Evolutionary conservation across 73 alveolate species (phyloP).

Genomic region (Paramecium bursaria): DNA sequence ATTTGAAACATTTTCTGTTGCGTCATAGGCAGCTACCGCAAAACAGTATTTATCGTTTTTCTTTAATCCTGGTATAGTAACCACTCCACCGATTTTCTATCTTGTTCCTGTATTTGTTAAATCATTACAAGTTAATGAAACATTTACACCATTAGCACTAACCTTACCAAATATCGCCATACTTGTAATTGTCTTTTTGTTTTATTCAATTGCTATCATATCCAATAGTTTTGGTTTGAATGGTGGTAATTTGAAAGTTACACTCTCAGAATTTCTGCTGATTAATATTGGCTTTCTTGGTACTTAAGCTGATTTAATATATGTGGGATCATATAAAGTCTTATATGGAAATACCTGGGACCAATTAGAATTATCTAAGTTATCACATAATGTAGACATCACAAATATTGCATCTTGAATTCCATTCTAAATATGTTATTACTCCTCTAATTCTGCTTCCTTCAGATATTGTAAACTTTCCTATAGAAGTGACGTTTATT

Average conservation of each 20-base stretch:
- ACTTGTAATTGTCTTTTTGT: constrained; percentile 74
- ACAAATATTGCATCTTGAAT: constrained; percentile 79
- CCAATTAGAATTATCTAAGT: constrained; percentile 60
- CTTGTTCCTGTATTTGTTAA: constrained; percentile 82
- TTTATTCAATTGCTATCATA: constrained; percentile 73
- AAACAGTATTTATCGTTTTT: constrained; percentile 94
- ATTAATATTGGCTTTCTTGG: constrained; percentile 83
- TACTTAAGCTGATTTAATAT: constrained; percentile 72
- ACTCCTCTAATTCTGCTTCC: constrained; percentile 76
- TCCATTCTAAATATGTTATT: constrained; percentile 63
- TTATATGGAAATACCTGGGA: constrained; percentile 76
- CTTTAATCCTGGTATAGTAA: constrained; percentile 84
- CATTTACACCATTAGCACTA: constrained; percentile 85
- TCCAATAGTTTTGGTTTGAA: constrained; percentile 72
- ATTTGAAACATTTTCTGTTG: constrained; percentile 87
- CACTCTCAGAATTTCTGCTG: constrained; percentile 76
- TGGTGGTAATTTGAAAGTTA: constrained; percentile 80
- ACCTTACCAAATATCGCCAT: constrained; percentile 84
- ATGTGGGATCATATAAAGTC: constrained; percentile 70
- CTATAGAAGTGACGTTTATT: constrained; percentile 71
- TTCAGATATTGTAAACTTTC: constrained; percentile 74
- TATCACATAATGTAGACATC: constrained; percentile 73
- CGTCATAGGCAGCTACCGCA: constrained; percentile 93
- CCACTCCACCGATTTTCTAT: constrained; percentile 74
- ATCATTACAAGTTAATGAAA: constrained; percentile 53